A percentile compares a stretch with the other conserved stretches of the same genome.
Conservation (phyloP, 2,329 filamentous ascomycete genomes). For the Fusarium humuli region DNA sequence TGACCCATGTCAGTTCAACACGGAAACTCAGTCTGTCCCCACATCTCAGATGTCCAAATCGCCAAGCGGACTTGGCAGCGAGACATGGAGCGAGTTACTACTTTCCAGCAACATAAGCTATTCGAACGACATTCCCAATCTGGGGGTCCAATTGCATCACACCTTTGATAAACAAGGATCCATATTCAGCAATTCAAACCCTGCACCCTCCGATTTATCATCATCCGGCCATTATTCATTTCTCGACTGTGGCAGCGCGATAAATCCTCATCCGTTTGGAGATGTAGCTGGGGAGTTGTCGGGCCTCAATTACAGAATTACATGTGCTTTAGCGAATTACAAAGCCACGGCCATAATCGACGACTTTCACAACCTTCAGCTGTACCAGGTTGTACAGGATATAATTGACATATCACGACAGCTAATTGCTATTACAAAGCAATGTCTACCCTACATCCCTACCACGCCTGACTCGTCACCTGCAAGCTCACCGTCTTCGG, state of each 20-base stretch:
- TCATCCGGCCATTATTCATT: neutral
- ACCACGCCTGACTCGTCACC: neutral
- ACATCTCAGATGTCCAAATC: too few species aligned
- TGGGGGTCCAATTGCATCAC: neutral
- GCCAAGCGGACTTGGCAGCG: neutral
- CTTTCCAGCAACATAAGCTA: neutral
- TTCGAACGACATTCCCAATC: neutral
- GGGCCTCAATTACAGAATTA: neutral
- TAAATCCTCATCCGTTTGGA: neutral
- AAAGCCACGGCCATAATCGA: neutral
- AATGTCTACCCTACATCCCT: neutral
- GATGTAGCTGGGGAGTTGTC: neutral
- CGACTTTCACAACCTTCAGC: neutral
- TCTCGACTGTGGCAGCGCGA: accelerated
- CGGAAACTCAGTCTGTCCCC: neutral
- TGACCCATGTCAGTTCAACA: too few species aligned
- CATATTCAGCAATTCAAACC: neutral
- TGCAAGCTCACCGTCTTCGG: neutral
- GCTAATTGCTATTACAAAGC: neutral
- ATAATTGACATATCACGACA: neutral
- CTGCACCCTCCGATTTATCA: neutral
- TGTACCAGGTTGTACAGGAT: neutral
- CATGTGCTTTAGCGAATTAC: neutral
- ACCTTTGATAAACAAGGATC: neutral
- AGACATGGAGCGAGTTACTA: neutral